phyloP scores from a whole-genome alignment of 1,284 basidiomycete species.

The Tilletia walkeri region DNA sequence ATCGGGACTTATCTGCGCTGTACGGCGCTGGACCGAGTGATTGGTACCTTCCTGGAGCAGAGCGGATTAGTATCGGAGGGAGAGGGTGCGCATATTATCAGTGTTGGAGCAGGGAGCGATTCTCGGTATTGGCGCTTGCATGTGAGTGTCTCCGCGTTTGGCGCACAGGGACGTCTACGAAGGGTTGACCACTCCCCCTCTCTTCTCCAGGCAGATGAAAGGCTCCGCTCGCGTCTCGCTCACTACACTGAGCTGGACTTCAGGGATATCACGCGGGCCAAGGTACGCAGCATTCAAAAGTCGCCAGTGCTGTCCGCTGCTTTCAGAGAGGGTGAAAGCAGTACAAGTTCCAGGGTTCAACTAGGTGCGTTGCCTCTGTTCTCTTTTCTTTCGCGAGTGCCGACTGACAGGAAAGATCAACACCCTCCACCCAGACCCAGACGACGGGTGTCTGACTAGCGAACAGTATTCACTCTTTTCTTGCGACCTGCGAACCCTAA shows the following conservation, averaged over 20 bases:
- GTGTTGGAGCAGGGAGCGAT: conserved; percentile 87
- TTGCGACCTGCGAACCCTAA: conserved; percentile 17
- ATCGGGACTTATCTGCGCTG: conserved; percentile 87
- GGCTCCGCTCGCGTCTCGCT: conserved; percentile 37
- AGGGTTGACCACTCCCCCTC: conserved; percentile 49
- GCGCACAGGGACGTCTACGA: too few relatives aligned
- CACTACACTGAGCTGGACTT: conserved; percentile 89
- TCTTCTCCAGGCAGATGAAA: conserved; percentile 59
- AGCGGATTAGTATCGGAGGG: conserved; percentile 26
- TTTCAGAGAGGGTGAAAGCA: not conserved
- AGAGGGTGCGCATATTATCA: conserved; percentile 72
- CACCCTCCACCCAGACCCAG: conserved; percentile 26
- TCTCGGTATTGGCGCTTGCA: conserved; percentile 85
- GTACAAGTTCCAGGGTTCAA: too few relatives aligned
- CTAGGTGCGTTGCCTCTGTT: not conserved
- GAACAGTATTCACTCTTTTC: not conserved
- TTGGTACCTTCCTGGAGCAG: conserved; percentile 67
- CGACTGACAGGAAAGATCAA: too few relatives aligned
- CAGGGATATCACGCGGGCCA: conserved; percentile 74
- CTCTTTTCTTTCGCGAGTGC: too few relatives aligned
- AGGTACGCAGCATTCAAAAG: conserved; percentile 76
- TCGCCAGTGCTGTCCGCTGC: conserved; percentile 8
- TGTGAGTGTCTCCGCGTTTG: conserved; percentile 61
- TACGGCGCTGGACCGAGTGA: conserved; percentile 73
- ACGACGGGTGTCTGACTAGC: conserved; percentile 22